Percentiles rank a stretch among this genome's conserved stretches.
phyloP scores from a whole-genome alignment of 2,329 filamentous ascomycete species.

The Cercospora berteroae region DNA sequence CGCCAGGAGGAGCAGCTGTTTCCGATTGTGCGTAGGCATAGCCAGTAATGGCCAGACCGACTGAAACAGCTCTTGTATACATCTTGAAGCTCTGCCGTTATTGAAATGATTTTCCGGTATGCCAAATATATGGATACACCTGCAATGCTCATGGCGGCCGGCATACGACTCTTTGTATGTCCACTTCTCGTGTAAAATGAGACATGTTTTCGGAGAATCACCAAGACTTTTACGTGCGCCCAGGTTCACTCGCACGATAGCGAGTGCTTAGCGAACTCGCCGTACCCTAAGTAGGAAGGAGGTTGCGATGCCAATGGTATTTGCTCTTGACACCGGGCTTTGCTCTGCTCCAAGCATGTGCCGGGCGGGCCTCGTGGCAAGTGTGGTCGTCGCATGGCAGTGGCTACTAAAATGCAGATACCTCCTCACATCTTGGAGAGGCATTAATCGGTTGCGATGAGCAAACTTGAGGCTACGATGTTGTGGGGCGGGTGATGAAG shows the following conservation, averaged over 20 bases:
- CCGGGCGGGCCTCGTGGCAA: not conserved
- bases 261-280: not conserved
- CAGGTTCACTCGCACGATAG: not conserved
- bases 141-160: not conserved
- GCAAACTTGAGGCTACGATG: not conserved
- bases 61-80: not conserved
- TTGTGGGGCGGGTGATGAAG: not conserved
- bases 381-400: not conserved
- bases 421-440: not conserved
- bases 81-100: not conserved
- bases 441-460: not conserved
- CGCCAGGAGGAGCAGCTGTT: not conserved
- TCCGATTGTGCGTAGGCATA: not conserved
- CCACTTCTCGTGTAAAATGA: not conserved
- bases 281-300: not conserved
- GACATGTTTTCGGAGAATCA: not conserved
- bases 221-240: slow-evolving; percentile 2
- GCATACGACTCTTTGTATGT: not conserved
- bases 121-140: not conserved
- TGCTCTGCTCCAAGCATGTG: too few relatives aligned
- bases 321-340: slow-evolving; percentile 1
- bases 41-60: not conserved
- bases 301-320: not conserved
- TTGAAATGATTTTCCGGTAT: not conserved
- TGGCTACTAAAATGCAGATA: not conserved